These are phyloP conservation scores for Cyclotella choctawhatcheeana DNA, from an alignment of 108 stramenopile species.

Conservation along the genomic window DNA sequence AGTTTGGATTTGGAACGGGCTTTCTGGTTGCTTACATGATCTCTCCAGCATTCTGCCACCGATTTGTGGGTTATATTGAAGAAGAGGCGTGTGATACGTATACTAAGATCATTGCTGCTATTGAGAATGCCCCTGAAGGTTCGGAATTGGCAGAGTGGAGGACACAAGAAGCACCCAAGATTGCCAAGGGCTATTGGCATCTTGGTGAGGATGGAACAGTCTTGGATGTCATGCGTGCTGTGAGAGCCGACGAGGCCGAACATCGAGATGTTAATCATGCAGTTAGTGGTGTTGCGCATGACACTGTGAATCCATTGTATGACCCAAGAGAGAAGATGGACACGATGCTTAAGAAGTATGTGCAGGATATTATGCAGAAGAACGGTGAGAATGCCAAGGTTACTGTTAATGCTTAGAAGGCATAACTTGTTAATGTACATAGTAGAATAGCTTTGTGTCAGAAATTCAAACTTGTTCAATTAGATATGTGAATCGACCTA, in stretches of 20 bases:
- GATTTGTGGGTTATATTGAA: conserved; percentile 97
- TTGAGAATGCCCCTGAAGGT: conserved; percentile 85
- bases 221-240: conserved; percentile 89
- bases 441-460: no score
- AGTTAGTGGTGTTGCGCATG: conserved; percentile 57
- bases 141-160: conserved; percentile 80
- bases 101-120: conserved; percentile 88
- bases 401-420: conserved; percentile 1
- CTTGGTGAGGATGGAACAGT: conserved; percentile 89
- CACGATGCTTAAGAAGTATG: conserved; percentile 74
- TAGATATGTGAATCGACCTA: no score
- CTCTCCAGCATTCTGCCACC: conserved; percentile 92
- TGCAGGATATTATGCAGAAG: conserved; percentile 72
- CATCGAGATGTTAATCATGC: conserved; percentile 95
- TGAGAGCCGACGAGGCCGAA: conserved; percentile 94
- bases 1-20: conserved; percentile 82
- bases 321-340: conserved; percentile 76
- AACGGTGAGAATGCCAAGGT: background rate
- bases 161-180: conserved; percentile 71
- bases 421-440: no score
- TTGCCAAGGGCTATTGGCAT: conserved; percentile 85
- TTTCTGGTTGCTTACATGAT: conserved; percentile 90
- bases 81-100: conserved; percentile 91
- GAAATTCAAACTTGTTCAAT: no score
- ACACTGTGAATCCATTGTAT: conserved; percentile 70